These are phyloP conservation scores for Kluyveromyces sp. DNA, from an alignment of 1,139 yeast genomes.

Conservation along the genomic window DNA sequence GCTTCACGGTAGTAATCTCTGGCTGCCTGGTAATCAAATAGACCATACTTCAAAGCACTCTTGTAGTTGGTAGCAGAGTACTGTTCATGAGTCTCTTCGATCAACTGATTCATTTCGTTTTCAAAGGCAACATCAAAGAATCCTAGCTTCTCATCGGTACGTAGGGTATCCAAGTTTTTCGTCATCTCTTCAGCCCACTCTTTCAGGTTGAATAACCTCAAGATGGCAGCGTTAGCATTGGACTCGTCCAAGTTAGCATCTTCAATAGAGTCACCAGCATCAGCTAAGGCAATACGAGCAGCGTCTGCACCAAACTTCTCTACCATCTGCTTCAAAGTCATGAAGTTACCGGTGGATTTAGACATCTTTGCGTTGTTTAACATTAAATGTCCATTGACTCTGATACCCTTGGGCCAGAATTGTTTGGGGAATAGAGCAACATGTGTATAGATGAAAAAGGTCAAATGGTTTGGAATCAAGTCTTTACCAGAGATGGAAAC, in stretches of 20 bases:
- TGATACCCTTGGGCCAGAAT: constrained; percentile 90
- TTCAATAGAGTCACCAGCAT: constrained; percentile 96
- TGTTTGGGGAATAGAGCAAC: constrained; percentile 87
- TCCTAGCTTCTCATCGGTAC: constrained; percentile 59
- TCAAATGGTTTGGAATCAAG: constrained; percentile 93
- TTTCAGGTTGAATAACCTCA: constrained; percentile 83
- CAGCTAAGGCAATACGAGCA: constrained; percentile 93
- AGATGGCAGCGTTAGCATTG: constrained; percentile 94
- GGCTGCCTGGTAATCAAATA: constrained; percentile 89
- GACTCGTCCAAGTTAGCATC: constrained; percentile 98
- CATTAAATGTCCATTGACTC: constrained; percentile 93
- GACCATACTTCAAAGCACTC: constrained; percentile 81
- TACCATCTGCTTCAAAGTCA: constrained; percentile 80
- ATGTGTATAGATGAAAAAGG: constrained; percentile 88
- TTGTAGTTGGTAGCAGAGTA: constrained; percentile 75
- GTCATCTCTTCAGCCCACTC: constrained; percentile 89
- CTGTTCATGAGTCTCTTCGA: constrained; percentile 63
- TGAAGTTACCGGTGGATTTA: constrained; percentile 93
- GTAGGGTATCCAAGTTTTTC: constrained; percentile 45
- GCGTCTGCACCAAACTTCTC: constrained; percentile 97
- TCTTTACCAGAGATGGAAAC: constrained; percentile 92
- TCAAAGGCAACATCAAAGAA: constrained; percentile 88
- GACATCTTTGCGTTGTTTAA: constrained; percentile 97
- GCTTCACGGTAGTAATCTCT: constrained; percentile 95
- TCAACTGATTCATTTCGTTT: constrained; percentile 82